These are phyloP conservation scores for Calonectria hongkongensis DNA, from an alignment of 2,329 filamentous ascomycete species.

Conservation along the genomic window DNA sequence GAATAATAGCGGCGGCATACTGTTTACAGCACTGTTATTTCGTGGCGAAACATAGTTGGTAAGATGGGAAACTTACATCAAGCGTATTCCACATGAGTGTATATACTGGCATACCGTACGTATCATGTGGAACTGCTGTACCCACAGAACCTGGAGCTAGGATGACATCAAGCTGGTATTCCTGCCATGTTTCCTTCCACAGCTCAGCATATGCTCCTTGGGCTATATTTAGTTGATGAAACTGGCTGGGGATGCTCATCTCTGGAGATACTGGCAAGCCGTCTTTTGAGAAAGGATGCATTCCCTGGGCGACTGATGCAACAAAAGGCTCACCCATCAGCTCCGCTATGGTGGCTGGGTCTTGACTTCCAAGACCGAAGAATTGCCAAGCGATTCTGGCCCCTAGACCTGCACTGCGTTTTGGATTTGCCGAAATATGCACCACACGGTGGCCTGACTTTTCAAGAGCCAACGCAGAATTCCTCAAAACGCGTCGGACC, in stretches of 20 bases:
- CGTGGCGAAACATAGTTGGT: too few relatives aligned
- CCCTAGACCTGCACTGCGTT: not conserved
- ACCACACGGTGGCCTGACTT: not conserved
- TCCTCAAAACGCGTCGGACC: not conserved
- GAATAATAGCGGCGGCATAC: slow-evolving; percentile 11
- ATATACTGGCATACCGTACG: slow-evolving; percentile 14
- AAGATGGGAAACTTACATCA: not conserved
- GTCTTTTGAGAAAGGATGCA: not conserved
- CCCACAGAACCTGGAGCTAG: not conserved
- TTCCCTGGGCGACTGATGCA: not conserved
- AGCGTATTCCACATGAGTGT: slow-evolving; percentile 1
- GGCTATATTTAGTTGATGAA: not conserved
- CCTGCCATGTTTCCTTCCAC: not conserved
- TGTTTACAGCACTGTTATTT: not conserved
- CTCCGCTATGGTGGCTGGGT: not conserved
- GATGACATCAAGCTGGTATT: not conserved
- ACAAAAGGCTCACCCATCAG: slow-evolving; percentile 1
- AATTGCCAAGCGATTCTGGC: not conserved
- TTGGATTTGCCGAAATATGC: not conserved
- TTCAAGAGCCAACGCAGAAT: not conserved
- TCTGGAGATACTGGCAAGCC: not conserved
- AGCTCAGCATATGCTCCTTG: not conserved
- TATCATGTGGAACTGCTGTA: not conserved
- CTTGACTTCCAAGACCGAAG: not conserved
- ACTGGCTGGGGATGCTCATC: not conserved